These are phyloP conservation scores for Xylariaceae sp. DNA, from an alignment of 2,329 filamentous ascomycete genomes.

Conservation along the genomic window DNA sequence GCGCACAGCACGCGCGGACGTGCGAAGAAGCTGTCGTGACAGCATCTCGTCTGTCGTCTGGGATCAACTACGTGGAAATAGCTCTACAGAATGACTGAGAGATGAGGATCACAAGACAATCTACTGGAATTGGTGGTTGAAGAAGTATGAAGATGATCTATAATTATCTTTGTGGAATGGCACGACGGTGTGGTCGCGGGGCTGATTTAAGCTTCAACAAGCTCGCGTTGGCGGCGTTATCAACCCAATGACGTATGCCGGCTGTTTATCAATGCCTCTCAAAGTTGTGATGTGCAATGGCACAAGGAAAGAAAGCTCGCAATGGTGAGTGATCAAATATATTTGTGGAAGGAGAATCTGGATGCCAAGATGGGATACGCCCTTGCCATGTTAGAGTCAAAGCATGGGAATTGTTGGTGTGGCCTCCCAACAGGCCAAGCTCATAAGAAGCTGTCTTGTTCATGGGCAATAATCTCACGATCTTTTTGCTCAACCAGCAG, in stretches of 20 bases:
- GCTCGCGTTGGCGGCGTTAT: neutral
- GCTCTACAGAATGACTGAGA: too few species aligned
- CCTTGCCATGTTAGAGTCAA: neutral
- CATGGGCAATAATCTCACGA: conserved; percentile 16
- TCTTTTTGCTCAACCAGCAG: conserved; percentile 13
- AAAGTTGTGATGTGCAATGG: conserved; percentile 1
- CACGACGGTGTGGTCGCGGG: neutral
- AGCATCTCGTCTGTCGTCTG: conserved; percentile 22
- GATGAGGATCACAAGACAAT: too few species aligned
- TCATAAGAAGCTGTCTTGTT: too few species aligned
- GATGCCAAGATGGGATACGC: neutral
- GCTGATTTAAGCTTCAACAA: neutral
- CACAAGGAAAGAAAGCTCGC: neutral
- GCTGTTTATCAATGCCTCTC: conserved; percentile 16
- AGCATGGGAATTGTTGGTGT: too few species aligned
- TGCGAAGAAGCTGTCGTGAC: conserved; percentile 18
- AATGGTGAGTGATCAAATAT: neutral
- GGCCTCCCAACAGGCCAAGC: too few species aligned
- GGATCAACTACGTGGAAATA: too few species aligned
- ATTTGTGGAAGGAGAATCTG: neutral
- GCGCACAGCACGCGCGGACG: conserved; percentile 20
- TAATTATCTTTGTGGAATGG: too few species aligned
- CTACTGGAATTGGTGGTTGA: too few species aligned
- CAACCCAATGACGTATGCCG: conserved; percentile 13
- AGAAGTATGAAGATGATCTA: too few species aligned